These are phyloP conservation scores for Eustoma russellianum DNA, from an alignment of 257 asterid genomes.

Conservation along the genomic window DNA sequence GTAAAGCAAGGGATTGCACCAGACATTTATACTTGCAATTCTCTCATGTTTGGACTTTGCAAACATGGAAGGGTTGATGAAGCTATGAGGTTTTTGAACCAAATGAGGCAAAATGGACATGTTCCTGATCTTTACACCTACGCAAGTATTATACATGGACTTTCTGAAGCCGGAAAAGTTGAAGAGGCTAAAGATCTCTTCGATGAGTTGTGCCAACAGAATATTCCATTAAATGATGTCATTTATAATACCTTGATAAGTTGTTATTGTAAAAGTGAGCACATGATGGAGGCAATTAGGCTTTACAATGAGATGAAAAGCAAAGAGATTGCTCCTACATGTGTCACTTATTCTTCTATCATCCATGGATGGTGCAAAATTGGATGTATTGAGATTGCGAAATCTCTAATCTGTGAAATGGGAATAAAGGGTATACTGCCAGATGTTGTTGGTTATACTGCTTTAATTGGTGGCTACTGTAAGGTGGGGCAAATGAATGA, in stretches of 20 bases:
- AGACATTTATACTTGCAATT: constrained; percentile 47
- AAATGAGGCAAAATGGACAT: constrained; percentile 41
- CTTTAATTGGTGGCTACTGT: constrained; percentile 67
- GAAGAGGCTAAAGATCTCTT: constrained; percentile 52
- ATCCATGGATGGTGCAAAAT: constrained; percentile 63
- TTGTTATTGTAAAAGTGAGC: constrained; percentile 44
- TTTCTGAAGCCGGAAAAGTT: constrained; percentile 48
- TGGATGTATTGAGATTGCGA: constrained; percentile 45
- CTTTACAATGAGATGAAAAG: constrained; percentile 58
- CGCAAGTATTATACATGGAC: constrained; percentile 63
- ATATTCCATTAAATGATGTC: constrained; percentile 39
- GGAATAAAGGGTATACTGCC: constrained; percentile 54
- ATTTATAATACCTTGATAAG: constrained; percentile 58
- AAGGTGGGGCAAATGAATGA: constrained; percentile 67
- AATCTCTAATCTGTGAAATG: constrained; percentile 46
- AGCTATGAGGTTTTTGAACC: constrained; percentile 72
- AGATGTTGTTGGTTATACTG: constrained; percentile 75
- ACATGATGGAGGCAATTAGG: constrained; percentile 46
- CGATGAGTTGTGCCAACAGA: constrained; percentile 31
- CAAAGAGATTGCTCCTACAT: constrained; percentile 43
- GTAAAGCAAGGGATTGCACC: constrained; percentile 41
- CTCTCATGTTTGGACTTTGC: constrained; percentile 45
- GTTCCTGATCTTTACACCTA: constrained; percentile 41
- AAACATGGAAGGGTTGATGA: constrained; percentile 53
- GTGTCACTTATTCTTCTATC: constrained; percentile 55